Percentiles rank a stretch among this genome's conserved stretches.
Conservation (phyloP, 2,329 filamentous ascomycete species). For the Exutisphaerella laricina region DNA sequence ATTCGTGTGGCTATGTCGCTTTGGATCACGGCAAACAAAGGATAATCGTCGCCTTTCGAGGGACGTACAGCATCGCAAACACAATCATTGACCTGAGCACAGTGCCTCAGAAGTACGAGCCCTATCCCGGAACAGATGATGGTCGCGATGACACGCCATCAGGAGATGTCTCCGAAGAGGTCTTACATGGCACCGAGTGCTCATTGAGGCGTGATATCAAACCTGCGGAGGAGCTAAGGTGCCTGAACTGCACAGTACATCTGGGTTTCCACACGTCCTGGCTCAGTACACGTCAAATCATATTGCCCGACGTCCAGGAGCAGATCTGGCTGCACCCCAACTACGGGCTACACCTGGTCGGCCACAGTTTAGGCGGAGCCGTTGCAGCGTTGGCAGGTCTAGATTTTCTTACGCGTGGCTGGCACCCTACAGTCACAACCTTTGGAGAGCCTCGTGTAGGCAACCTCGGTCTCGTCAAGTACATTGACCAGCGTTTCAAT, state of each 20-base stretch:
- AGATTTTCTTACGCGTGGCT: conserved; percentile 72
- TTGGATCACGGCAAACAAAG: conserved; percentile 65
- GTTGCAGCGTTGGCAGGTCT: conserved; percentile 82
- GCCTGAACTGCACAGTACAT: conserved; percentile 86
- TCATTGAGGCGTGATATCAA: conserved; percentile 24
- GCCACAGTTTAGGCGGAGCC: conserved; percentile 88
- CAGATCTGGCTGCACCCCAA: conserved; percentile 58
- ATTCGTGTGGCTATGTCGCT: conserved; percentile 90
- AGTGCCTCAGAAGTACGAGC: conserved; percentile 81
- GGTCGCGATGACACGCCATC: conserved; percentile 27
- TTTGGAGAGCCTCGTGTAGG: conserved; percentile 78
- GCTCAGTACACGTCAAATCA: conserved; percentile 63
- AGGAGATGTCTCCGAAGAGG: conserved; percentile 11
- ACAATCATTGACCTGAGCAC: conserved; percentile 87
- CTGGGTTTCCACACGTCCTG: conserved; percentile 84
- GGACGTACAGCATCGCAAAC: conserved; percentile 90
- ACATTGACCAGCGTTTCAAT: conserved; percentile 50
- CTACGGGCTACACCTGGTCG: conserved; percentile 72
- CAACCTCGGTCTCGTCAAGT: conserved; percentile 49
- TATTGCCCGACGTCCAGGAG: conserved; percentile 62
- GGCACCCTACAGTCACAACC: conserved; percentile 73
- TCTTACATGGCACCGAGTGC: conserved; percentile 10
- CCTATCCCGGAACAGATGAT: conserved; percentile 60
- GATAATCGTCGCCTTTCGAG: conserved; percentile 84
- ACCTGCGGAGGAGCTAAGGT: conserved; percentile 48